Conservation (phyloP, 2,329 filamentous ascomycete species). For the Colletotrichum sp. region DNA sequence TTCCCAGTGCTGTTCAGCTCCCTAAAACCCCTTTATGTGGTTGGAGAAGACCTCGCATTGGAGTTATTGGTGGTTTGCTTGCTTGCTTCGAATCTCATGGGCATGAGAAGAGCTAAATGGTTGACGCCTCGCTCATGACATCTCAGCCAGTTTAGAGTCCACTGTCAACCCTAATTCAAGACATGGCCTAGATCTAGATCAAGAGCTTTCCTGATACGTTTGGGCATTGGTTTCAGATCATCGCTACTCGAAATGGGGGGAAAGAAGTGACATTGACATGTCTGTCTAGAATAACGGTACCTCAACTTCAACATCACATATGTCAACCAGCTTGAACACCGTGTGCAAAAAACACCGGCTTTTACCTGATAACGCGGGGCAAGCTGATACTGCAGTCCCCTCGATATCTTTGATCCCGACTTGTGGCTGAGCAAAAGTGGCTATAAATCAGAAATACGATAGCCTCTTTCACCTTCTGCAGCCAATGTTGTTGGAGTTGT, state of each 20-base stretch:
- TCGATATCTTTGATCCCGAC: rapidly evolving
- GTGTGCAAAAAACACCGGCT: not conserved
- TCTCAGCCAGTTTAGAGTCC: no score
- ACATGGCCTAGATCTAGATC: no score
- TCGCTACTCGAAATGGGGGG: not conserved
- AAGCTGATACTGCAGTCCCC: not conserved
- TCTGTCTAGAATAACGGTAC: not conserved
- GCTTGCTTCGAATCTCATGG: no score
- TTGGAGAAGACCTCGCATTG: no score
- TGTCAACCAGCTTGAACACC: not conserved
- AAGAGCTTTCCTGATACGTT: no score
- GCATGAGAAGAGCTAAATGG: no score
- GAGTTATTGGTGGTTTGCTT: no score
- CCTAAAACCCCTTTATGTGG: no score
- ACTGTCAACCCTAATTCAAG: no score
- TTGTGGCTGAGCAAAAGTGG: rapidly evolving
- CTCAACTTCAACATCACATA: not conserved
- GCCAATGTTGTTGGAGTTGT: not conserved
- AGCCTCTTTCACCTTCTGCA: not conserved
- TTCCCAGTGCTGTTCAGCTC: not conserved
- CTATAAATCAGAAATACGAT: not conserved
- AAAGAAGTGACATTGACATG: not conserved
- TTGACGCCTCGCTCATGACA: not conserved
- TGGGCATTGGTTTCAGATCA: no score
- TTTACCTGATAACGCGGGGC: not conserved